Evolutionary conservation across 129 eudicot species (phyloP).

Genomic region (Lonicera japonica): DNA sequence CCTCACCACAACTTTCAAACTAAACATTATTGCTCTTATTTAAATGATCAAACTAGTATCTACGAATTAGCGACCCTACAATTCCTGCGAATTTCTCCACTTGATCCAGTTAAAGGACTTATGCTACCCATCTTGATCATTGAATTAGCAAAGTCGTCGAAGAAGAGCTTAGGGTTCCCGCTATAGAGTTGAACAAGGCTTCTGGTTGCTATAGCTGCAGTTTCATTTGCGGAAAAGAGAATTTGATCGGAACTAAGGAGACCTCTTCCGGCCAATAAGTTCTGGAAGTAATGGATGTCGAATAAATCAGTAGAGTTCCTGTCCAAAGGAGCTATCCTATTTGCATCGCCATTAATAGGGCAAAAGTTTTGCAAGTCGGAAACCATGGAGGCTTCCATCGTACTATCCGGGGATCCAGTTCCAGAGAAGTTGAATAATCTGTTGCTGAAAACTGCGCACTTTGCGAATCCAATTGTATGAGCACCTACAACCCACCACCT

Average conservation of each 20-base stretch:
- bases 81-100: slow-evolving; percentile 40
- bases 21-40: too few species aligned
- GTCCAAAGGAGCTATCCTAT: slow-evolving; percentile 39
- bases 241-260: slow-evolving; percentile 44
- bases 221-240: slow-evolving; percentile 27
- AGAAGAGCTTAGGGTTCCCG: slow-evolving; percentile 21
- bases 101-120: slow-evolving; percentile 42
- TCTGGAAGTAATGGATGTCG: slow-evolving; percentile 45
- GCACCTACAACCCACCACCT: slow-evolving; percentile 21
- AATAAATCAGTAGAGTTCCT: slow-evolving; percentile 38
- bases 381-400: slow-evolving; percentile 24
- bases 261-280: slow-evolving; percentile 42
- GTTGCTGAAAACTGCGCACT: slow-evolving; percentile 29
- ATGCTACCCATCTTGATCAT: slow-evolving; percentile 63
- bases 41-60: not conserved
- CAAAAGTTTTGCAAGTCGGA: slow-evolving; percentile 35
- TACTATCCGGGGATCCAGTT: slow-evolving; percentile 28
- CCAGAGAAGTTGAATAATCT: slow-evolving; percentile 35
- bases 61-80: slow-evolving; percentile 40
- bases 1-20: too few species aligned
- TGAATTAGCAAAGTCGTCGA: slow-evolving; percentile 29
- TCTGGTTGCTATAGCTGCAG: slow-evolving; percentile 27
- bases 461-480: slow-evolving; percentile 41
- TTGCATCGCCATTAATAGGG: slow-evolving; percentile 39
- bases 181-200: slow-evolving; percentile 34